Percentiles rank a stretch among this genome's conserved stretches.
Conservation (phyloP, 305 asterid species). For the Ajuga reptans region DNA sequence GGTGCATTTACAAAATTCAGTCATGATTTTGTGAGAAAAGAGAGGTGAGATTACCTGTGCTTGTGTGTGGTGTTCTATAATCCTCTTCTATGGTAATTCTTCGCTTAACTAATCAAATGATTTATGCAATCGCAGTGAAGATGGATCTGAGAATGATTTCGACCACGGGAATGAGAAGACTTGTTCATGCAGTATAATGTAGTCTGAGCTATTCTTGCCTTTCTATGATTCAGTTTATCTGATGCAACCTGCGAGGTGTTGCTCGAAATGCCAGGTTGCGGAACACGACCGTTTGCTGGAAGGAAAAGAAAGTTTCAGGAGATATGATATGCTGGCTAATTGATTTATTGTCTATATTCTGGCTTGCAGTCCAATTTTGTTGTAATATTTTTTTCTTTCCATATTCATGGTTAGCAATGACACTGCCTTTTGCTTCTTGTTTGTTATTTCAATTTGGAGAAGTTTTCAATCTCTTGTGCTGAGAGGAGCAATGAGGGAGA, state of each 20-base stretch:
- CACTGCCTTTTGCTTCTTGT: conserved; percentile 18
- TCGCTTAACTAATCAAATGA: conserved; percentile 18
- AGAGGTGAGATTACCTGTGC: not conserved
- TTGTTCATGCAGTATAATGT: conserved; percentile 85
- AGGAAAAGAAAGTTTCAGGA: conserved; percentile 2
- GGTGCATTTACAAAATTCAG: not conserved
- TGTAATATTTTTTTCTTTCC: conserved; percentile 21
- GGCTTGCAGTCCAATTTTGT: conserved; percentile 34
- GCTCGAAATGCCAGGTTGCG: conserved; percentile 14
- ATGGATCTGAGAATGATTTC: conserved; percentile 63
- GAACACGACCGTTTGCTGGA: not conserved
- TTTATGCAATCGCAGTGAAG: conserved; percentile 53
- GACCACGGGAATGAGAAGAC: conserved; percentile 44
- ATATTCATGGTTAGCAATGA: conserved; percentile 23
- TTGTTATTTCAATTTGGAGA: conserved; percentile 23
- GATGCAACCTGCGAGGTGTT: conserved; percentile 12
- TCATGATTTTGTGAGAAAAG: not conserved
- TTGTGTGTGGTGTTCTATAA: not conserved
- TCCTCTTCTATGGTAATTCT: not conserved
- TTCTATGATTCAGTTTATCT: conserved; percentile 2
- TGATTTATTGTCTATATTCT: conserved; percentile 25
- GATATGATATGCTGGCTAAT: conserved; percentile 10
- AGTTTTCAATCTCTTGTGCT: conserved; percentile 5
- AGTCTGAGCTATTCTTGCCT: conserved; percentile 25
- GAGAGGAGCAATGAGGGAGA: conserved; percentile 13